Base-by-base conservation (phyloP, 2,329 filamentous ascomycete genomes). In the Tolypocladium sp. region DNA sequence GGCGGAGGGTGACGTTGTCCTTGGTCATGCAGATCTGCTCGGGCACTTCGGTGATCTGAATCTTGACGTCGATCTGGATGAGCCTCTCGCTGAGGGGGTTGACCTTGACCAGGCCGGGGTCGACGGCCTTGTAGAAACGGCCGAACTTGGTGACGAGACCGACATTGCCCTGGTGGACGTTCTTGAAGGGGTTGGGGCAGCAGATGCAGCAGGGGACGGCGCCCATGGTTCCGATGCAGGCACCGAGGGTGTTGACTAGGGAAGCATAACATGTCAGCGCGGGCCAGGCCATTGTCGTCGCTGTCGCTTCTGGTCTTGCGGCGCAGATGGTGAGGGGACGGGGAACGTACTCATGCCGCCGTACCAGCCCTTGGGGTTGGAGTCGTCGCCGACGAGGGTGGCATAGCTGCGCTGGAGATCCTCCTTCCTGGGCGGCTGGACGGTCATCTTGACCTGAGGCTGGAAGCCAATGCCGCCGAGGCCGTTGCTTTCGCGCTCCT, bases 11-110 rank as follows among this genome's bases (percentile, higher is more conserved):
- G 63, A 97, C 94, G 69, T 99, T 99, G 81, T 99, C 94, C 79
- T 97, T 97, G 74, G 94, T 99, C 92, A 99, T 99, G 82, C 94
- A 97, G 63, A 93, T 86, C 77, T 99, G 94, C 76, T 92, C 87
- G 22, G 93, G 93, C 30, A 99, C 94, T 80, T 99, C 89, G 73
- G 95, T 91, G 65, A 96, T 97, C 78, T 99, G 94, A 67, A 97
- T 97, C 86, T 97, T 99, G 78, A 99, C 94, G 74, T 99, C 94
- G 71, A 99, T 89, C 69, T 95, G 91, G 66, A 91, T 88, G 49
- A 99, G 82, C 60, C 82, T 85, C 80, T 99, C 94, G 68, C 89
- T 93, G 58, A 97, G 85, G 3, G 93, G 93, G 78, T 99, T 99
- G 81, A 99, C 87, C 80, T 96, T 96, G 75, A 97, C 91, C 38